Base-by-base conservation (phyloP, 306 rosid genomes). In the Clitoria ternatea region DNA sequence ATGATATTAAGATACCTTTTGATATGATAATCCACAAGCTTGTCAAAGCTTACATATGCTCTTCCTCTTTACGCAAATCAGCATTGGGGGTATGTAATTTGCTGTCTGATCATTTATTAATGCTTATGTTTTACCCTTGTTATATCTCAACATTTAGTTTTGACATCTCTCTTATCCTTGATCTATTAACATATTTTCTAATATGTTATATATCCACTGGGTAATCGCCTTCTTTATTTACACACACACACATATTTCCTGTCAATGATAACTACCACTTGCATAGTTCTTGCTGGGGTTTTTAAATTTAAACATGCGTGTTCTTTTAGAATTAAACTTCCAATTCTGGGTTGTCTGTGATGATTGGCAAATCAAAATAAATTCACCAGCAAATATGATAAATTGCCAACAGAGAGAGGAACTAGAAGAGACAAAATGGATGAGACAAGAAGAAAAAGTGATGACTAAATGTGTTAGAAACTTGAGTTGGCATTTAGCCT, bases 21-120 rank as follows among this genome's bases (percentile, higher is more conserved):
- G 94, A 90, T 80, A 79, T 88, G 87, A 79, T 90, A 69, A 82
- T 88, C 56, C 90, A 70, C 81, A 90, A 86, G 87, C 85, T 80
- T 30, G 82, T 88, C 72, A 84, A 76, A 76, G 80, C 86, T 60
- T 90, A 88, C 76, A 81, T 85, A 55, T 84, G 86, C 76, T 90
- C 95, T 0, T 82, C 97, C 70, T 83, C 92, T 12, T 73, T 90
- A 48, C 90, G 89, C 47, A 90, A 88, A 84, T 82, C 93, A 69
- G 97, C 97, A 10, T 76, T 90, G 71, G 83, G 85, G 76, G 97
- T 90, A 80, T 53, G 92, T 57, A 52, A 35, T 49, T 0, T 26
- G 22, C 15, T 30, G 23, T 36, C 48, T 49, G 36, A 35, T 48
- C 48, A 67, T 49, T 67, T 33, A 7, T 18, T 18, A 12, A 8